These are phyloP conservation scores for Gaertneriomyces sp. DNA, from an alignment of 192 early-diverging fungal species.

Conservation along the genomic window DNA sequence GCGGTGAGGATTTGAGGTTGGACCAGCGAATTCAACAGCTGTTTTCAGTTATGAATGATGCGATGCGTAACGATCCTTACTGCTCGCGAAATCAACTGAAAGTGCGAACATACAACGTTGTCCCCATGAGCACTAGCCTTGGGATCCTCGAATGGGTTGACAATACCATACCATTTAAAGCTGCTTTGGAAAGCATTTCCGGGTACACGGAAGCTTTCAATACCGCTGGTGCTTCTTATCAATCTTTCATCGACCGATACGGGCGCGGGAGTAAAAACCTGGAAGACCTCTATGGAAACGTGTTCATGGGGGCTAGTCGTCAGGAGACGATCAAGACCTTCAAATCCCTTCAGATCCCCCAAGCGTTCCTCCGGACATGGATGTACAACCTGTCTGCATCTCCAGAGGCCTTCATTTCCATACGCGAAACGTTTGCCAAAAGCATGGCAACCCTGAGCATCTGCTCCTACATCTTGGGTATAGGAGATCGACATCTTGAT, in stretches of 20 bases:
- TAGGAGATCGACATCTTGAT: conserved; percentile 78
- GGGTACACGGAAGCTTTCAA: conserved; percentile 39
- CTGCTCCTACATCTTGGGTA: conserved; percentile 71
- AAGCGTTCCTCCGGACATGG: conserved; percentile 50
- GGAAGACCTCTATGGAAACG: conserved; percentile 44
- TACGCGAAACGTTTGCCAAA: conserved; percentile 65
- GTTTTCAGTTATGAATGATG: conserved; percentile 73
- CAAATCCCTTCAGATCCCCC: conserved; percentile 32
- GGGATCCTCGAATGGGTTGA: conserved; percentile 79
- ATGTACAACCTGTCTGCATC: conserved; percentile 60
- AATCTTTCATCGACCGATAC: conserved; percentile 45
- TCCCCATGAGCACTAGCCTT: conserved; percentile 50
- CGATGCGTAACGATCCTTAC: conserved; percentile 52
- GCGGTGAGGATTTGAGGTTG: conserved; percentile 76
- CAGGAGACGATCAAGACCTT: conserved; percentile 53
- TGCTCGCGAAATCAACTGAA: conserved; percentile 55
- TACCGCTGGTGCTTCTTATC: conserved; percentile 43
- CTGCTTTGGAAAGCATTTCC: conserved; percentile 55
- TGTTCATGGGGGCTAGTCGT: conserved; percentile 48
- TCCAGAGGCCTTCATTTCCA: conserved; percentile 67
- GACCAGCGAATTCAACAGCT: conserved; percentile 78
- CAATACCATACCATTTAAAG: conserved; percentile 63
- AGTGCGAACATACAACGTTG: conserved; percentile 66
- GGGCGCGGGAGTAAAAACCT: conserved; percentile 29
- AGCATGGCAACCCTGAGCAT: conserved; percentile 67